phyloP scores from a whole-genome alignment of 352 stramenopile species.

The Thalassiosira delicatula region DNA sequence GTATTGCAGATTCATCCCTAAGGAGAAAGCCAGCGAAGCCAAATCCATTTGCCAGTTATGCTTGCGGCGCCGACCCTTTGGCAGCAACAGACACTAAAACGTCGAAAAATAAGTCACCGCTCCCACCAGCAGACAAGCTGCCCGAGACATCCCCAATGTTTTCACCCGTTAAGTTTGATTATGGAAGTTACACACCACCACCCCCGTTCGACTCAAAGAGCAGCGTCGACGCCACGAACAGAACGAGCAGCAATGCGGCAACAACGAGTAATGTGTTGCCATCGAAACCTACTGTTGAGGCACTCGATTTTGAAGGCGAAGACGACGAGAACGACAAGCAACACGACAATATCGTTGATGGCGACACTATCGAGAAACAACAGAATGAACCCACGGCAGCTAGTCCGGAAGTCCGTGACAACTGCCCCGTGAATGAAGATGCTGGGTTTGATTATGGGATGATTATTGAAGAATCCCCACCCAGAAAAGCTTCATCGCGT shows the following conservation, averaged over 20 bases:
- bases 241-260: not conserved
- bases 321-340: not conserved
- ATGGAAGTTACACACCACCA: slow-evolving; percentile 19
- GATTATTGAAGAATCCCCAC: slow-evolving; percentile 47
- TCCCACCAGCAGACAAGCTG: not conserved
- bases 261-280: not conserved
- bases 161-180: slow-evolving; percentile 58
- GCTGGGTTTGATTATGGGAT: slow-evolving; percentile 40
- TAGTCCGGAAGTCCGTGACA: not conserved
- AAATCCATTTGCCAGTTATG: slow-evolving; percentile 38
- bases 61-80: not conserved
- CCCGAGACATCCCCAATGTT: too few relatives aligned
- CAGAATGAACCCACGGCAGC: not conserved
- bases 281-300: too few relatives aligned
- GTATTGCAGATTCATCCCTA: too few relatives aligned
- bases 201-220: not conserved
- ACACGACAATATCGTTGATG: slow-evolving; percentile 21
- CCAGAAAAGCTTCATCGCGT: not conserved
- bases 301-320: too few relatives aligned
- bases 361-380: slow-evolving; percentile 2
- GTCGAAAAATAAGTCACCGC: slow-evolving; percentile 5
- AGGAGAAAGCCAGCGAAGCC: too few relatives aligned
- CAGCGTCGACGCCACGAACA: slow-evolving; percentile 2
- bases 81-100: slow-evolving; percentile 3
- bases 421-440: slow-evolving; percentile 8